Evolutionary conservation across 805 yeast species (phyloP), one percentile per base, ranked within the genome.

Genomic region (Citeromyces matritensis): DNA sequence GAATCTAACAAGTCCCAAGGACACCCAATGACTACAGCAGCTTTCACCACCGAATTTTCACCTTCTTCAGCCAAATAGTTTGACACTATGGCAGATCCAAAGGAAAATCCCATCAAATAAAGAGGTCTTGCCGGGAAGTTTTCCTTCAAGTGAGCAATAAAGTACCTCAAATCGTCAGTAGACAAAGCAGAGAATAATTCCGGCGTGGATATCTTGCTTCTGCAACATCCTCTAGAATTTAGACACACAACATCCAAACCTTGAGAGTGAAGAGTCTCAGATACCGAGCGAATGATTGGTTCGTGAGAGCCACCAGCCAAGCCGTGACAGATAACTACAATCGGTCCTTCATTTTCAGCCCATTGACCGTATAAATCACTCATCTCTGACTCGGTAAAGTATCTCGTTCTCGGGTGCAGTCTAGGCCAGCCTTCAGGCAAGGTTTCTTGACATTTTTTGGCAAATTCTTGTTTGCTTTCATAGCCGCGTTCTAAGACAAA

Each of bases 241-340:
- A 80, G 44, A 3, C 67, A 69, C 12, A 74, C 78, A 30, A 73
- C 45, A 13, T 51, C 76, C 71, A 46, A 73, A 61, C 38, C 57
- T 43, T 33, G 55, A 10, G 54, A 52, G 4, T 51, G 51, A 30
- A 75, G 50, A 13, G 53, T 49, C 29, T 56, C 53, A 24, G 70
- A 51, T 25, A 73, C 54, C 6, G 77, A 65, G 38, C 84, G 61
- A 30, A 79, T 67, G 35, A 74, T 74, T 13, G 81, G 72, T 47
- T 80, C 91, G 42, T 74, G 80, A 10, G 83, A 73, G 2, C 93
- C 93, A 36, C 91, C 88, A 17, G 81, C 77, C 25, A 80, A 57
- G 2, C 91, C 93, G 44, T 80, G 88, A 30, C 66, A 51, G 6
- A 77, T 68, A 23, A 80, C 55, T 13, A 73, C 58, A 30, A 80